Evolutionary conservation across 768 basidiomycete genomes (phyloP), one percentile per base, ranked within the genome.

Genomic region (Rhizopogon vinicolor): DNA sequence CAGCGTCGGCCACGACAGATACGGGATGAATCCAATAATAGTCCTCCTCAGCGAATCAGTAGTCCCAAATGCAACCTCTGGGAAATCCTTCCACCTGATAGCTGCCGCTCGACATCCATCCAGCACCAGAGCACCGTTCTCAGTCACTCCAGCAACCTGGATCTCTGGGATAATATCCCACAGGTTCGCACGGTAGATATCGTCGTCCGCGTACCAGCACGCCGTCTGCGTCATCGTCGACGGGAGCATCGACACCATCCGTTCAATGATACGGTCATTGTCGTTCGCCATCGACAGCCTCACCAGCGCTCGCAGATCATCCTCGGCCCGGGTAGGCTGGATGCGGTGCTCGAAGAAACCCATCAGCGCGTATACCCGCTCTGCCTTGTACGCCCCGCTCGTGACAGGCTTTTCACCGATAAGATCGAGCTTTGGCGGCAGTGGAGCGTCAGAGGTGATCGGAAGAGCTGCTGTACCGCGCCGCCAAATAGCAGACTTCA

Each of bases 231-330:
- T 18, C 14, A 58, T 54, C 2, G 10, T 14, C 12, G 37, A 14
- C 2, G 63, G 63, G 2, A 63, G 50, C 29, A 63, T 52, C 5
- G 63, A 63, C 5, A 63, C 54, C 63, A 63, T 63, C 6, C 63
- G 59, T 45, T 63, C 63, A 2, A 55, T 59, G 18, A 63, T 60
- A 9, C 62, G 62, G 28, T 63, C 62, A 13, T 40, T 63, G 43
- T 63, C 62, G 44, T 63, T 63, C 29, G 62, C 62, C 62, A 63
- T 63, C 6, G 62, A 63, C 8, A 63, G 40, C 5, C 60, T 57
- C 5, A 57, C 62, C 0, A 63, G 57, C 40, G 62, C 62, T 2
- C 45, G 62, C 2, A 58, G 39, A 14, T 63, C 62, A 3, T 51
- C 52, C 28, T 63, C 62, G 1, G 44, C 33, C 7, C 43, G 50